Evolutionary conservation across 345 rosid species (phyloP).

Genomic region (Boechera stricta): DNA sequence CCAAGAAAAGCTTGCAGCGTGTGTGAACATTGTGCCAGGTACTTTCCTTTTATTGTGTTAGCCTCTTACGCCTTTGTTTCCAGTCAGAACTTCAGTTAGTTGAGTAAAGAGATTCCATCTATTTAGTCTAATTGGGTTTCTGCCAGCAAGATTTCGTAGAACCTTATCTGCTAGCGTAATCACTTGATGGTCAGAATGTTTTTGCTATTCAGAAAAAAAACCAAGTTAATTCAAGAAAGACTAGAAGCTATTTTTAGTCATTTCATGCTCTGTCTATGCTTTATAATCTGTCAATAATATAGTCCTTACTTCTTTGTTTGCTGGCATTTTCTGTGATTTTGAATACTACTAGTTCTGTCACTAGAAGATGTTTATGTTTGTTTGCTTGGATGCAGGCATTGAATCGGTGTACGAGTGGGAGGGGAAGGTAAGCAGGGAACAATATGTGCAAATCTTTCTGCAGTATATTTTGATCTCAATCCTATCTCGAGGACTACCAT

Average conservation of each 20-base stretch:
- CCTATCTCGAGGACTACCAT: neutral
- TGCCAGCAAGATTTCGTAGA: neutral
- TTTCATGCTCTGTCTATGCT: neutral
- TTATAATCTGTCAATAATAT: neutral
- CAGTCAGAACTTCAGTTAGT: neutral
- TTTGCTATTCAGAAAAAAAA: slow-evolving; percentile 1
- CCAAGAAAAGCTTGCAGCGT: slow-evolving; percentile 87
- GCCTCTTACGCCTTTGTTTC: slow-evolving; percentile 1
- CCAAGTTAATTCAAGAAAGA: neutral
- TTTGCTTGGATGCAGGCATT: slow-evolving; percentile 61
- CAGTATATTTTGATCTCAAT: neutral
- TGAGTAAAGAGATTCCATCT: neutral
- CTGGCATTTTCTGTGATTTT: slow-evolving; percentile 2
- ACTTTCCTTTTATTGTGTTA: slow-evolving; percentile 32
- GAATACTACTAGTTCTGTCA: neutral
- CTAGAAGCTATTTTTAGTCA: neutral
- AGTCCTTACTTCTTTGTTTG: neutral
- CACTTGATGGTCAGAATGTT: slow-evolving; percentile 3
- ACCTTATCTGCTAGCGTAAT: neutral
- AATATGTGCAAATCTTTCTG: neutral
- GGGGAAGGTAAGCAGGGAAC: slow-evolving; percentile 66
- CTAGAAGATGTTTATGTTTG: slow-evolving; percentile 3
- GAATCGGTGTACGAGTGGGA: slow-evolving; percentile 92
- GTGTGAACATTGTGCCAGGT: slow-evolving; percentile 92
- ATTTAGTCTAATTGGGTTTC: slow-evolving; percentile 4